phyloP scores from a whole-genome alignment of 495 filamentous ascomycete species.

The Pyrenula massariospora region DNA sequence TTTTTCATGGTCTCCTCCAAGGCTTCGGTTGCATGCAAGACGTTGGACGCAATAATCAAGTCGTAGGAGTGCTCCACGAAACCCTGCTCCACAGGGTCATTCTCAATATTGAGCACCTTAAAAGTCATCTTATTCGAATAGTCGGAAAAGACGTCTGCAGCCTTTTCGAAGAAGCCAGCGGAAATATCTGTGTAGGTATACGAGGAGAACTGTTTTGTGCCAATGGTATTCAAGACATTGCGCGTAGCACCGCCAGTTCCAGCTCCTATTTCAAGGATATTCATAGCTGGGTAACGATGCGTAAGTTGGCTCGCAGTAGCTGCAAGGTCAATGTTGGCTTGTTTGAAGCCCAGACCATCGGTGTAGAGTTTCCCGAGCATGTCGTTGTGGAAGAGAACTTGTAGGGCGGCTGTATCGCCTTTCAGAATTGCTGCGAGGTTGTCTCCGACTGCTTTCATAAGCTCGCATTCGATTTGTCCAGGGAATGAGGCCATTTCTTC shows the following conservation, averaged over 20 bases:
- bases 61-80: conserved; percentile 31
- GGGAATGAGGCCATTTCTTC: neutral
- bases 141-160: conserved; percentile 21
- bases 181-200: conserved; percentile 45
- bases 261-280: conserved; percentile 41
- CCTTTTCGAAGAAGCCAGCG: conserved; percentile 34
- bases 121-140: conserved; percentile 25
- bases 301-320: conserved; percentile 17
- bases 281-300: conserved; percentile 24
- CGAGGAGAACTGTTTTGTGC: conserved; percentile 1
- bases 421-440: neutral
- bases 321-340: conserved; percentile 3
- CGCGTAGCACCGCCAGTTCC: conserved; percentile 39
- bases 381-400: conserved; percentile 21
- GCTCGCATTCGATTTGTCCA: neutral
- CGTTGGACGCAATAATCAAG: conserved; percentile 35
- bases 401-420: conserved; percentile 23
- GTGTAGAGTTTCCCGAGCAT: conserved; percentile 21
- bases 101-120: conserved; percentile 29
- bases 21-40: conserved; percentile 36
- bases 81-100: conserved; percentile 28
- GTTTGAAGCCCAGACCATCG: conserved; percentile 8
- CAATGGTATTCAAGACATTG: conserved; percentile 20
- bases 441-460: neutral
- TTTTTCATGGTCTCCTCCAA: conserved; percentile 27